Percentiles rank a stretch among this genome's conserved stretches.
Evolutionary conservation across 2,329 filamentous ascomycete genomes (phyloP).

Genomic region (Aquanectria penicillioides): DNA sequence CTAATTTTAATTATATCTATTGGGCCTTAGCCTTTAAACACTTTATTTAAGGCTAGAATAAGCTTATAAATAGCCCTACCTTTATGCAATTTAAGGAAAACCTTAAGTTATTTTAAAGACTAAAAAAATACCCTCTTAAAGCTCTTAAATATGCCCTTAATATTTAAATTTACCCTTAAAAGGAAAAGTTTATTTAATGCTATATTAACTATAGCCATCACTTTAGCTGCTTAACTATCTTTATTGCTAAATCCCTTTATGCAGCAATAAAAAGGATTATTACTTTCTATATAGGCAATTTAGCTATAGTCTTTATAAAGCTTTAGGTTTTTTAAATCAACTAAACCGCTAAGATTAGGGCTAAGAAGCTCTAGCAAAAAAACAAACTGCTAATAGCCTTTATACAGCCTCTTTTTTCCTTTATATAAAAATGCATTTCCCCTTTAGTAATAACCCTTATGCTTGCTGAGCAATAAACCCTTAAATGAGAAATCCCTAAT

Average conservation of each 20-base stretch:
- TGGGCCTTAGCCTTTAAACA: background rate
- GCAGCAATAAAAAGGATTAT: background rate
- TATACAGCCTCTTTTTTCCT: background rate
- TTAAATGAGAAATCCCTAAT: background rate
- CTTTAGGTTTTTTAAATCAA: background rate
- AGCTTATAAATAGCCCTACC: background rate
- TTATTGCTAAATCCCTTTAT: background rate
- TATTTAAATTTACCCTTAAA: background rate
- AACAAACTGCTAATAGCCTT: background rate
- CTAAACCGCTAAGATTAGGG: background rate
- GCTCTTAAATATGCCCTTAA: background rate
- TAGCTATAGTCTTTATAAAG: background rate
- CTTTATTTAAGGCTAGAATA: background rate
- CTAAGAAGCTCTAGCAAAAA: background rate
- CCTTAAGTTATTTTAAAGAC: background rate
- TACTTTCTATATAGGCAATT: background rate
- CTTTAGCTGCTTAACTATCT: background rate
- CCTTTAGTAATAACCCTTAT: background rate
- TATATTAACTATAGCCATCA: background rate
- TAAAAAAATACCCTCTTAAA: background rate
- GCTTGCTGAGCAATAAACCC: background rate
- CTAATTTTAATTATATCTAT: background rate
- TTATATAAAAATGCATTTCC: background rate
- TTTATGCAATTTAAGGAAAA: background rate
- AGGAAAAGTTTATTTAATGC: background rate